These are phyloP conservation scores for Komagataella pseudopastoris DNA, from an alignment of 805 yeast species.

Conservation along the genomic window DNA sequence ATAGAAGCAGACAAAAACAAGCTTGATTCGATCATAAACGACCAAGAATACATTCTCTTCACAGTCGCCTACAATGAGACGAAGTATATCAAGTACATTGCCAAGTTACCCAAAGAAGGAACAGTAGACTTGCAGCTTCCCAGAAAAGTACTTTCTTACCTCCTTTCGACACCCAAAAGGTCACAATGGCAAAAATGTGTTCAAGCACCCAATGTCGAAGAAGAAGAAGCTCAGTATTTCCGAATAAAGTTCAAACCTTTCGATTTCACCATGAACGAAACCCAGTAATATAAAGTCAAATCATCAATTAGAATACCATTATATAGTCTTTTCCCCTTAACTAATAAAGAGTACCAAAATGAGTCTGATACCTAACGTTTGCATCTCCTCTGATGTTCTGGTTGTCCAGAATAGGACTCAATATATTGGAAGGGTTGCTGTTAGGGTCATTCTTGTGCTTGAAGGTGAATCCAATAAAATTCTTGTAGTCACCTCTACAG, in stretches of 20 bases:
- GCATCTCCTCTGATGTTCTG: conserved; percentile 11
- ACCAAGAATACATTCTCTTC: conserved; percentile 23
- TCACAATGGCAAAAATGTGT: conserved; percentile 67
- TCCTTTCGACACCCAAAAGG: conserved; percentile 47
- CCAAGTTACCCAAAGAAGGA: conserved; percentile 15
- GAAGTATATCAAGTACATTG: conserved; percentile 12
- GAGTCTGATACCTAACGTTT: conserved; percentile 12
- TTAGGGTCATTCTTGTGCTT: conserved; percentile 63
- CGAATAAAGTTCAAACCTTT: conserved; percentile 37
- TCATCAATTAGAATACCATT: background rate
- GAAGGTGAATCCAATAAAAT: conserved; percentile 91
- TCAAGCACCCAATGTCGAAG: conserved; percentile 52
- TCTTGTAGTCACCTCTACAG: conserved; percentile 43
- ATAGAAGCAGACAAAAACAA: conserved; percentile 10
- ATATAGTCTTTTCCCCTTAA: background rate
- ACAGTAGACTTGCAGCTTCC: conserved; percentile 71
- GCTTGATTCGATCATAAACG: conserved; percentile 12
- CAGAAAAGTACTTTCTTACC: conserved; percentile 58
- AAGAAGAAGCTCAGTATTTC: conserved; percentile 46
- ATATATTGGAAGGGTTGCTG: conserved; percentile 23
- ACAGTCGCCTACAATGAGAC: conserved; percentile 7
- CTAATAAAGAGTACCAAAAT: conserved; percentile 20
- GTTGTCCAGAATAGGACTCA: conserved; percentile 17
- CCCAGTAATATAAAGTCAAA: background rate
- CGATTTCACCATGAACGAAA: conserved; percentile 30